Evolutionary conservation across 192 early-diverging fungal species (phyloP).

Genomic region (Phlyctochytrium bullatum): DNA sequence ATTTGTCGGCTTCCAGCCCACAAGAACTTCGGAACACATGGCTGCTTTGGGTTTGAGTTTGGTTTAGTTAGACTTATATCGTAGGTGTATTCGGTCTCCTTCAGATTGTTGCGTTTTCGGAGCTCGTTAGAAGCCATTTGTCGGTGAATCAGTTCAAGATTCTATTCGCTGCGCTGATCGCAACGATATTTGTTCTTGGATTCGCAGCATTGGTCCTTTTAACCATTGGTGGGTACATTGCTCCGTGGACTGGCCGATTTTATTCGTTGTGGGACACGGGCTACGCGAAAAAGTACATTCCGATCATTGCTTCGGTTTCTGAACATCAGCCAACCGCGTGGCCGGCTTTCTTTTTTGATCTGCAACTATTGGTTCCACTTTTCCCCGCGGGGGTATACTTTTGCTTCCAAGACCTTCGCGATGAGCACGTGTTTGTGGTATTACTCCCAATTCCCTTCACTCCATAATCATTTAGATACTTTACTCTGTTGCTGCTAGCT

Average conservation of each 20-base stretch:
- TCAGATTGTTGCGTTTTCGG: constrained; percentile 93
- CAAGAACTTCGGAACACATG: constrained; percentile 98
- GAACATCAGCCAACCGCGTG: constrained; percentile 99
- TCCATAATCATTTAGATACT: constrained; percentile 56
- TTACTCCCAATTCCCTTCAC: neutral
- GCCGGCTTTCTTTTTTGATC: constrained; percentile 99
- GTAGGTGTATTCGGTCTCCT: constrained; percentile 90
- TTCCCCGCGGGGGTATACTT: constrained; percentile 98
- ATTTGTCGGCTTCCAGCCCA: constrained; percentile 99
- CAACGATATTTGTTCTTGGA: constrained; percentile 51
- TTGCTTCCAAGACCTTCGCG: constrained; percentile 90
- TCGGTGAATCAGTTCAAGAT: constrained; percentile 82
- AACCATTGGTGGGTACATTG: constrained; percentile 82
- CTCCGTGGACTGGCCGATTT: constrained; percentile 98
- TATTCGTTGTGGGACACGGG: constrained; percentile 99
- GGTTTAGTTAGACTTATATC: neutral
- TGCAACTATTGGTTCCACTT: constrained; percentile 92
- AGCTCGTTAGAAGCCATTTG: constrained; percentile 74
- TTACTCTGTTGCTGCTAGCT: constrained; percentile 96
- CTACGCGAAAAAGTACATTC: constrained; percentile 99
- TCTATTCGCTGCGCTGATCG: constrained; percentile 70
- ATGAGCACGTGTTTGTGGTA: constrained; percentile 94
- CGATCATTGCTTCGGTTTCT: constrained; percentile 99
- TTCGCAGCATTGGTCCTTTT: constrained; percentile 67
- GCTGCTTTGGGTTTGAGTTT: constrained; percentile 79